Evolutionary conservation across 1,139 yeast genomes (phyloP), one percentile per base, ranked within the genome.

Genomic region (Geotrichum klebahnii): DNA sequence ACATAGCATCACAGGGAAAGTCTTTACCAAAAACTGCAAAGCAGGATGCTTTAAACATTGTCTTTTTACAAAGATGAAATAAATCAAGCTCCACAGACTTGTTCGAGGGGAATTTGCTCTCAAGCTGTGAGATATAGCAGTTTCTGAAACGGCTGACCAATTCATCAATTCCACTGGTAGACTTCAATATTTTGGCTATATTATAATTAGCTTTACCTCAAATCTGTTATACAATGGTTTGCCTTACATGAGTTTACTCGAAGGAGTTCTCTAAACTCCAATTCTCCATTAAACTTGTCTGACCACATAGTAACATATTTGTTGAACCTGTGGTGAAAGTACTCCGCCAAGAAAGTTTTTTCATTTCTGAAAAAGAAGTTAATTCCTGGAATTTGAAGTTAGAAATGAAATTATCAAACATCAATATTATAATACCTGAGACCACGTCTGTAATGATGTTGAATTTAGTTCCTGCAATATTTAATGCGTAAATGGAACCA

Each of bases 31-130:
- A 52, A 5, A 52, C 34, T 2, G 55, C 41, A n/a, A 36, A 29
- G 19, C 46, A 42, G 12, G 53, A 50, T 2, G 55, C 55, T n/a
- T 41, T 45, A 29, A 40, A 49, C 43, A 44, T 32, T 16, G 39
- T 36, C 16, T 41, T n/a, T n/a, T 44, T 36, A 38, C 37, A 40
- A 37, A 40, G 28, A 5, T 20, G 28, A 23, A 44, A 46, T 12
- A 49, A 22, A 23, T 49, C 52, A n/a, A 49, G 8, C n/a, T 38
- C 46, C 3, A 40, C 10, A 8, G 52, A 9, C 24, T 34, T 23
- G 3, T 16, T 12, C 2, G 41, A 17, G 2, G 41, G 14, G 23
- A 46, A 19, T 6, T 14, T 10, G 31, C 4, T 20, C 29, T 37
- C 38, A 31, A 38, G n/a, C 23, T 29, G 43, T 2, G 34, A 19